Conservation (phyloP, 2,329 filamentous ascomycete species). For the Microsporum ferrugineum region DNA sequence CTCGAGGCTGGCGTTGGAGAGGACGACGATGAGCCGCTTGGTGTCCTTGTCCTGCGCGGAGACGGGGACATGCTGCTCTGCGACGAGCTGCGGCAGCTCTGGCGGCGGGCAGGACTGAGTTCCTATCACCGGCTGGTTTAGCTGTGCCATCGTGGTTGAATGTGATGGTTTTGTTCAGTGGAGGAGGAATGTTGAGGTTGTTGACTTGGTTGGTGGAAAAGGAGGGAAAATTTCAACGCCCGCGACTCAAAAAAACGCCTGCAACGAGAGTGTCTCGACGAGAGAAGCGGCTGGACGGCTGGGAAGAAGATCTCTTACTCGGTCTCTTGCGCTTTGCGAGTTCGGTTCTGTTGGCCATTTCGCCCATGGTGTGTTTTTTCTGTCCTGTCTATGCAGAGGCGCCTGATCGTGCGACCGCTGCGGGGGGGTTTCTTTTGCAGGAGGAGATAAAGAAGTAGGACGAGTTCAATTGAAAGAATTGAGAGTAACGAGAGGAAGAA, state of each 20-base stretch:
- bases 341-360: constrained; percentile 4
- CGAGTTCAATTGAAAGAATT: not conserved
- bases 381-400: not conserved
- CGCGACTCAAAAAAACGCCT: not conserved
- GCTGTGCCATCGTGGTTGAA: not conserved
- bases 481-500: not conserved
- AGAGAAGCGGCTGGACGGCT: not conserved
- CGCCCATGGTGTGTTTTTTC: not conserved
- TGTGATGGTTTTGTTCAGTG: not conserved
- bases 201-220: not conserved
- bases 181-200: not conserved
- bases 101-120: constrained; percentile 94
- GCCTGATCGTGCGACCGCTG: not conserved
- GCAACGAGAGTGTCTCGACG: not conserved
- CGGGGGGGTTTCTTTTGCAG: not conserved
- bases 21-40: constrained; percentile 82
- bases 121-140: constrained; percentile 41
- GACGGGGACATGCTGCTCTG: constrained; percentile 83
- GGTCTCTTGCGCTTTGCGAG: constrained; percentile 11
- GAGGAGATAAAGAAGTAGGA: not conserved
- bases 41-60: constrained; percentile 78
- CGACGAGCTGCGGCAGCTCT: constrained; percentile 77
- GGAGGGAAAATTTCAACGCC: too few species aligned
- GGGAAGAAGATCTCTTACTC: constrained; percentile 6
- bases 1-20: constrained; percentile 94